Percentiles rank a stretch among this genome's conserved stretches.
phyloP scores from a whole-genome alignment of 768 basidiomycete species.

The Psilocybe subaeruginosa region DNA sequence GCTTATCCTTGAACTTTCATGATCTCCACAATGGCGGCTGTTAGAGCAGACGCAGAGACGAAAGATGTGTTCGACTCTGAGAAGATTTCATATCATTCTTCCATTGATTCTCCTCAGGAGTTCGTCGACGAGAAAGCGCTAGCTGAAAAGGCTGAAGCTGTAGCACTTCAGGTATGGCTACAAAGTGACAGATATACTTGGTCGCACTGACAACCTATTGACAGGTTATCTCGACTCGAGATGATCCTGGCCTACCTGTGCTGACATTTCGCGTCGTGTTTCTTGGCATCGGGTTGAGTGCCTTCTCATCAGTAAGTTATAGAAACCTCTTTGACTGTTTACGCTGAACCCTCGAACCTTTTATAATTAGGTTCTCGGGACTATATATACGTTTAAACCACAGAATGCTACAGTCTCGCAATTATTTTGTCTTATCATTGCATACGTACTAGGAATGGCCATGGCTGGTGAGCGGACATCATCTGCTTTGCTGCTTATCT shows the following conservation, averaged over 20 bases:
- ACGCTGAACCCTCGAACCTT: background rate
- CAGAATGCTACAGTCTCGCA: constrained; percentile 57
- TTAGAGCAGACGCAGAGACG: background rate
- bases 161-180: constrained; percentile 39
- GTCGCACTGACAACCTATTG: background rate
- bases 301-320: constrained; percentile 42
- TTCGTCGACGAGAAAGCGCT: constrained; percentile 31
- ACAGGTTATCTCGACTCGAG: constrained; percentile 50
- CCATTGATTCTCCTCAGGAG: constrained; percentile 9
- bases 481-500: background rate
- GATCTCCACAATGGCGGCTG: background rate
- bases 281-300: constrained; percentile 50
- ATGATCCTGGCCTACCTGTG: constrained; percentile 48
- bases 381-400: constrained; percentile 41
- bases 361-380: constrained; percentile 31
- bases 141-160: constrained; percentile 42
- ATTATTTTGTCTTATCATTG: constrained; percentile 58
- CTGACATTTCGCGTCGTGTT: constrained; percentile 52
- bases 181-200: background rate
- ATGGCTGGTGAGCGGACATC: constrained; percentile 42
- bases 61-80: constrained; percentile 7
- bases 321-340: background rate
- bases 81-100: constrained; percentile 12
- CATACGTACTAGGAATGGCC: constrained; percentile 53
- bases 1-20: background rate